Percentiles rank a stretch among this genome's conserved stretches.
These are phyloP conservation scores for Rehmannia glutinosa DNA, from an alignment of 257 asterid species.

Conservation along the genomic window DNA sequence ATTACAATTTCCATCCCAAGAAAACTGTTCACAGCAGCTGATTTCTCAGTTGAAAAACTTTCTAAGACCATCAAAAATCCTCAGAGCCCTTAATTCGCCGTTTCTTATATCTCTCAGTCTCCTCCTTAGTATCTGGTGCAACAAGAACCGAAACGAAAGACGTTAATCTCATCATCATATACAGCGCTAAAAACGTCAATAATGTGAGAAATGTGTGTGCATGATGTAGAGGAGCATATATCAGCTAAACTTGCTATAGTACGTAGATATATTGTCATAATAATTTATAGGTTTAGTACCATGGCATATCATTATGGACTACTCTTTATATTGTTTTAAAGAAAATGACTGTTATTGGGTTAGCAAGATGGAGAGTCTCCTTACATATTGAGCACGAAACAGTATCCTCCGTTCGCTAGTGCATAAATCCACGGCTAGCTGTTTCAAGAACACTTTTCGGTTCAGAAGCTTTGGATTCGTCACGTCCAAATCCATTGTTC, in stretches of 20 bases:
- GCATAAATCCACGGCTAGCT: slow-evolving; percentile 86
- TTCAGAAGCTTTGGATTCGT: slow-evolving; percentile 85
- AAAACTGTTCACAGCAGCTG: not conserved
- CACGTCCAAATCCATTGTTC: slow-evolving; percentile 88
- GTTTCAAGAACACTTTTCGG: slow-evolving; percentile 79
- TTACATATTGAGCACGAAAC: slow-evolving; percentile 91
- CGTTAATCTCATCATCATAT: not conserved
- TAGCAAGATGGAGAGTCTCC: slow-evolving; percentile 19
- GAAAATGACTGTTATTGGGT: too few relatives aligned
- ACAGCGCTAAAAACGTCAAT: not conserved
- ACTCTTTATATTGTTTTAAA: too few relatives aligned
- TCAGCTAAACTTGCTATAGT: too few relatives aligned
- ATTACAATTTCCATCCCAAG: not conserved
- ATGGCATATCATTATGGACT: too few relatives aligned
- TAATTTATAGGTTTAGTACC: too few relatives aligned
- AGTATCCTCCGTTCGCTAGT: slow-evolving; percentile 79
- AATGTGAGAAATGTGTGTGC: too few relatives aligned
- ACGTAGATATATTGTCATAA: too few relatives aligned
- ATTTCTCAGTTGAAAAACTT: slow-evolving; percentile 53
- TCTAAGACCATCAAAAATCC: slow-evolving; percentile 58
- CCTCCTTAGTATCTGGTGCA: slow-evolving; percentile 75
- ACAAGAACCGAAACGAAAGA: not conserved
- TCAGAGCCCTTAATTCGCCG: slow-evolving; percentile 74
- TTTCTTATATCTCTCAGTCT: slow-evolving; percentile 73
- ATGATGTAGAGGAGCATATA: too few relatives aligned